These are phyloP conservation scores for Glycyrrhiza uralensis DNA, from an alignment of 306 rosid species.

Conservation along the genomic window DNA sequence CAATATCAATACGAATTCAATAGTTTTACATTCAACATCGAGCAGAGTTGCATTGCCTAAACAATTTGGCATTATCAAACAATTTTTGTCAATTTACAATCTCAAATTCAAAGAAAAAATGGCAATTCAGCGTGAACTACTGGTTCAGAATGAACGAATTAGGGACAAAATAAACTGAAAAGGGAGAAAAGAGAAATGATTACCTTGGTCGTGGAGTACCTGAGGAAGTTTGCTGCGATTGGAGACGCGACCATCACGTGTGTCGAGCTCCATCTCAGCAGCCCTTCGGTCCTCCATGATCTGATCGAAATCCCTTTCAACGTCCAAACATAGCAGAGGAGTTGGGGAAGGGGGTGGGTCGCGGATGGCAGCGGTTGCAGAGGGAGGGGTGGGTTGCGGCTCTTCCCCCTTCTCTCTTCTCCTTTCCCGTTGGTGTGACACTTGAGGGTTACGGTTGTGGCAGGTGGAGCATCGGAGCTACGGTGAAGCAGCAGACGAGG, in stretches of 20 bases:
- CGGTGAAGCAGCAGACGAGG: no score
- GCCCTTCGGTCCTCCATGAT: conserved; percentile 80
- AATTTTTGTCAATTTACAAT: not conserved
- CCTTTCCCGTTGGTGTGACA: no score
- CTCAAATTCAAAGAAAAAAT: not conserved
- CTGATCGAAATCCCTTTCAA: conserved; percentile 82
- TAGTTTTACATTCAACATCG: not conserved
- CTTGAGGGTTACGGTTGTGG: no score
- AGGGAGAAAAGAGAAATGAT: not conserved
- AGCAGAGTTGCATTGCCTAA: not conserved
- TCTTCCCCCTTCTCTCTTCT: no score
- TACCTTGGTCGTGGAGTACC: conserved; percentile 90
- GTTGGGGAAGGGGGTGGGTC: no score
- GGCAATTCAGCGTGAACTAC: not conserved
- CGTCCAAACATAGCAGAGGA: no score
- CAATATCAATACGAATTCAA: no score
- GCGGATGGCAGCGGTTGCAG: no score
- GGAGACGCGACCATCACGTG: conserved; percentile 56
- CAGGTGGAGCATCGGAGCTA: no score
- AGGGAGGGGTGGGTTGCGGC: no score
- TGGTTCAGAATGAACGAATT: not conserved
- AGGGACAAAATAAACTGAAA: not conserved
- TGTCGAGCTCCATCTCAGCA: conserved; percentile 74
- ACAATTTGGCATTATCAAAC: not conserved
- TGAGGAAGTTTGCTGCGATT: conserved; percentile 75